Conservation (phyloP, 192 early-diverging fungal genomes). For the Chytriomyces confervae region DNA sequence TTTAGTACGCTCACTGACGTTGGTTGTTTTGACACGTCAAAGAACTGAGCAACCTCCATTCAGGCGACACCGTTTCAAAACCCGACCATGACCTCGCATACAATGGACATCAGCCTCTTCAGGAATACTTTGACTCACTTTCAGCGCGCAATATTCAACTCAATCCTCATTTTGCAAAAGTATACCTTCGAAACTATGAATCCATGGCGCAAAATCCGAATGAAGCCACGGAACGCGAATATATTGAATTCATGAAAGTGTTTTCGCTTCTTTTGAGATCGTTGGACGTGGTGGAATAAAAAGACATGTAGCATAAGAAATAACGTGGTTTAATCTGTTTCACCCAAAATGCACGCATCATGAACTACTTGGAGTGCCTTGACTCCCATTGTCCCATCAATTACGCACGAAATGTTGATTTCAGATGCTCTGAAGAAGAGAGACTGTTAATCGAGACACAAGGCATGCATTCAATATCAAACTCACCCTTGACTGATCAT, state of each 20-base stretch:
- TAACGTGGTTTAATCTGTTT: not conserved
- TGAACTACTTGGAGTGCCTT: constrained; percentile 87
- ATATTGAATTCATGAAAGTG: constrained; percentile 30
- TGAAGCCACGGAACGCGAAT: constrained; percentile 24
- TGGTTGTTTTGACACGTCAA: not conserved
- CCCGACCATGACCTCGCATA: not conserved
- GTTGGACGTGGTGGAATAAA: not conserved
- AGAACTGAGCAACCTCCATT: not conserved
- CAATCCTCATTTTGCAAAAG: not conserved
- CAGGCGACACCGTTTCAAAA: constrained; percentile 1
- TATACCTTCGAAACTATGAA: constrained; percentile 4
- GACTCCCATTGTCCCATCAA: constrained; percentile 72
- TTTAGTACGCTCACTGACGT: not conserved
- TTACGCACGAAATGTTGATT: constrained; percentile 98
- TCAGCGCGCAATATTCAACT: not conserved
- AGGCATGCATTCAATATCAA: not conserved
- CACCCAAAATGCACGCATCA: constrained; percentile 64
- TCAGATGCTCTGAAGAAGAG: constrained; percentile 69
- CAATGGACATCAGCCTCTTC: not conserved
- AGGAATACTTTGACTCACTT: not conserved
- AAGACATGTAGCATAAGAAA: too few relatives aligned
- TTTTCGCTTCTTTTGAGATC: constrained; percentile 17
- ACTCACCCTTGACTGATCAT: constrained; percentile 94
- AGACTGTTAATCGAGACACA: not conserved
- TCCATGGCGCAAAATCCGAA: constrained; percentile 4